These are phyloP conservation scores for Digitaria exilis DNA, from an alignment of 202 grass and related monocot genomes.

Conservation along the genomic window DNA sequence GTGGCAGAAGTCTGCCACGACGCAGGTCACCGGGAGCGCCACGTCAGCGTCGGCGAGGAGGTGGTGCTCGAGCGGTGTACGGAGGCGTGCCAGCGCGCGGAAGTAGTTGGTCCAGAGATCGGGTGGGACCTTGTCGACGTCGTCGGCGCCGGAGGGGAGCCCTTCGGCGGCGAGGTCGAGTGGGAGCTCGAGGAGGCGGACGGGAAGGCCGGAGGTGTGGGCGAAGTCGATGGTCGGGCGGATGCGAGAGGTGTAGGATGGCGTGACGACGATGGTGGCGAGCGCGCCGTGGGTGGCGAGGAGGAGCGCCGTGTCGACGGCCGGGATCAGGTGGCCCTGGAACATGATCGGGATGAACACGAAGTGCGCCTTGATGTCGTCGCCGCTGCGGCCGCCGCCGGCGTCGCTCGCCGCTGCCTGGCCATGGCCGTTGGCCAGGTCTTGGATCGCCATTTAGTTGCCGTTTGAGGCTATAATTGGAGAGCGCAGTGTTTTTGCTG, in stretches of 20 bases:
- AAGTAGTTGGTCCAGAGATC: not conserved
- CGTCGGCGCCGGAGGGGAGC: conserved; percentile 31
- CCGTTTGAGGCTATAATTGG: not conserved
- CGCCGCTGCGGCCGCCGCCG: not conserved
- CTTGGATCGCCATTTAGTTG: not conserved
- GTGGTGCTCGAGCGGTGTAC: conserved; percentile 35
- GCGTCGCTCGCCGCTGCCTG: not conserved
- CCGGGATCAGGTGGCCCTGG: conserved; percentile 59
- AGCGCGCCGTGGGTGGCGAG: conserved; percentile 39
- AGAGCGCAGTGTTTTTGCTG: not conserved
- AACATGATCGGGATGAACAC: conserved; percentile 54
- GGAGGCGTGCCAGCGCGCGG: conserved; percentile 31
- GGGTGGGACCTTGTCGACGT: not conserved
- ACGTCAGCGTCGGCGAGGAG: not conserved
- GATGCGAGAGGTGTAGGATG: conserved; percentile 25
- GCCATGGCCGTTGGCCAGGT: not conserved
- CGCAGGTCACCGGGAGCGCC: conserved; percentile 36
- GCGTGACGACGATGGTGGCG: conserved; percentile 51
- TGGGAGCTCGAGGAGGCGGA: conserved; percentile 32
- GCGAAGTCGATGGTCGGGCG: conserved; percentile 36
- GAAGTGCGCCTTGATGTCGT: not conserved
- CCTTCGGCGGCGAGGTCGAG: conserved; percentile 27
- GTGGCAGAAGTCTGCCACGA: conserved; percentile 57
- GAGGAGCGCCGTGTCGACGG: conserved; percentile 52
- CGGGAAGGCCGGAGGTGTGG: not conserved